Base-by-base conservation (phyloP, 345 rosid species). In the Pugionium cornutum region DNA sequence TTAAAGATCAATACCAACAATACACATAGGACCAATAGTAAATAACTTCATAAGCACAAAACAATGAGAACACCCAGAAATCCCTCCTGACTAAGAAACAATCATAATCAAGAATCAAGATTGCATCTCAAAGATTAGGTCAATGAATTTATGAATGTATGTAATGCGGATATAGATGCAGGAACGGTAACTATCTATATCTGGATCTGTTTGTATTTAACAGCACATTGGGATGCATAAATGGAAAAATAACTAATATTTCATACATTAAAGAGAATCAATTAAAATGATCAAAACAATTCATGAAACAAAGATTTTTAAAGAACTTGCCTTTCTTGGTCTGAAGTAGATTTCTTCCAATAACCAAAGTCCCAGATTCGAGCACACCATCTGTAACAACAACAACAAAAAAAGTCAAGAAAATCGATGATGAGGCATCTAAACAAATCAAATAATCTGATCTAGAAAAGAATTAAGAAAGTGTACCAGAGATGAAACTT, bases 341-440 rank as follows among this genome's bases (percentile, higher is more conserved):
- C 77, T 90, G 97, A 58, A 88, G 95, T 50, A 88, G 86, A 76
- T 64, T 84, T 70, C 97, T 81, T 57, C 83, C 82, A 11, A 67
- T 53, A 68, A 40, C 69, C 69, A 64, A 69, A 73, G 56, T 51
- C 74, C 71, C 78, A 62, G 87, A 82, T 64, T 75, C 75, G 25
- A 84, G 78, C 60, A 76, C 67, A 43, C 64, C 80, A 77, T 82
- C 91, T 86, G 88, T 45, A 78, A 51, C 69, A 74, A 64, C 6
- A 42, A 44, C 6, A 37, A 37, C 44, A 11, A 26, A 6, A 40
- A 3, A 49, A 69, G 62, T 49, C 29, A 40, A 18, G 28, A 4
- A 9, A 46, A 6, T 3, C 9, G 2, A 7, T 54, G 33, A 54
- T 35, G 44, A 48, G 6, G 2, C 5, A 53, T 53, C 8, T 7